Conservation (phyloP, 257 asterid genomes). For the Fraxinus quadrangulata region DNA sequence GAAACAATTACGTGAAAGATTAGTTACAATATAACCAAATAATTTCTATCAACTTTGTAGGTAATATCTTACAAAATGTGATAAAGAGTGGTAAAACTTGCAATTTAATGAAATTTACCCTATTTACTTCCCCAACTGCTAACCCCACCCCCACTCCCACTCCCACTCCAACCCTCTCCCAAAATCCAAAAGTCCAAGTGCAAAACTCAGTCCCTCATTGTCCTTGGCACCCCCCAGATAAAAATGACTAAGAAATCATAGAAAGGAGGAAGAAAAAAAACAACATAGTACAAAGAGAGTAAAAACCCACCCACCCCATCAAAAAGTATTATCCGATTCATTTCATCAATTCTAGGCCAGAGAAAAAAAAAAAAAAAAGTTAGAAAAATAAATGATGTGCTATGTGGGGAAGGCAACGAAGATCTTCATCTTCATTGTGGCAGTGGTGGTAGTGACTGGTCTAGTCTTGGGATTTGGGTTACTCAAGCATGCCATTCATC, state of each 20-base stretch:
- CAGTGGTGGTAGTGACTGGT: slow-evolving; percentile 56
- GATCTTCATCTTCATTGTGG: slow-evolving; percentile 85
- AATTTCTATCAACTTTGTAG: not conserved
- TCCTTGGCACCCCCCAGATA: not conserved
- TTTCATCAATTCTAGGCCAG: not conserved
- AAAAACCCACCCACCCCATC: not conserved
- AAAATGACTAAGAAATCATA: not conserved
- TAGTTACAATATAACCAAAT: too few relatives aligned
- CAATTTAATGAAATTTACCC: too few relatives aligned
- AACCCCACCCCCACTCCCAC: not conserved
- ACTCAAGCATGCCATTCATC: slow-evolving; percentile 36
- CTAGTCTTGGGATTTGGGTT: slow-evolving; percentile 62
- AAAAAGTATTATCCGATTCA: not conserved
- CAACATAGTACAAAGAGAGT: not conserved
- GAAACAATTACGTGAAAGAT: not conserved
- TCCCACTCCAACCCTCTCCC: not conserved
- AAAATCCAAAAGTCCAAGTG: not conserved
- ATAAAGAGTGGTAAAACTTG: not conserved
- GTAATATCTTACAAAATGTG: too few relatives aligned
- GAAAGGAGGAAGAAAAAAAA: not conserved
- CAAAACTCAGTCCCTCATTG: not conserved
- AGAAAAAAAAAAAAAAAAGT: not conserved
- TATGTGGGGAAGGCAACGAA: slow-evolving; percentile 94
- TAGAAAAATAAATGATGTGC: slow-evolving; percentile 43
- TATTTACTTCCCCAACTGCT: too few relatives aligned